Base-by-base conservation (phyloP, 768 basidiomycete genomes). In the Crassisporium funariophilum region DNA sequence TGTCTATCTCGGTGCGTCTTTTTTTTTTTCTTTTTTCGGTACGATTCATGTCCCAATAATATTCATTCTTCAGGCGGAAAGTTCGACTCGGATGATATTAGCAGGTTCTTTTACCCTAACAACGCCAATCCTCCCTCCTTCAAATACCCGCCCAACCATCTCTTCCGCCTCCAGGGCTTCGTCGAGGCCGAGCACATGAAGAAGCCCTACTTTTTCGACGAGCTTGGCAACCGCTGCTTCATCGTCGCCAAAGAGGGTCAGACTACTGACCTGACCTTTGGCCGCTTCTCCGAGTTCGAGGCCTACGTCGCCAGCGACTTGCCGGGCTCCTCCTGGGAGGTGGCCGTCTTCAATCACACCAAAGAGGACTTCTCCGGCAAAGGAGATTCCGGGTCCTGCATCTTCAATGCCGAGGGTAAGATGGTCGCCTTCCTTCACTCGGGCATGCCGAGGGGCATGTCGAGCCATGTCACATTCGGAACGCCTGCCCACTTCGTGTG, bases 381-480 rank as follows among this genome's bases (percentile, higher is more conserved):
- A 16, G 74, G 74, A 5, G 72, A 76, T 57, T 76, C 70, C 5
- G 71, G 75, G 24, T 68, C 72, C 1, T 65, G 69, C 37, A 63
- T 75, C 59, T 63, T 66, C 50, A 54, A 54, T 37, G 69, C 64
- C 50, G 35, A 56, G 3, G 71, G 67, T 41, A 39, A 29, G 27
- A 59, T 50, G 46, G 25, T 49, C 65, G 64, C 0, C 58, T 60
- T 46, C 72, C 79, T 62, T 64, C 68, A 16, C 77, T 83, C 54
- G 66, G 72, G 47, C 73, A 66, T 23, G 65, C 55, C n/a, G 56
- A 67, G 36, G 17, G 11, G 75, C 72, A 0, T 58, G 64, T 36
- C 62, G 11, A 66, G 62, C 39, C 78, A 76, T 24, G 55, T 83
- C 41, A 67, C 77, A 41, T 74, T 76, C 25, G 63, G 77, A 8